Evolutionary conservation across 495 filamentous ascomycete genomes (phyloP), one percentile per base, ranked within the genome.

Genomic region (Penicillium mononematosum): DNA sequence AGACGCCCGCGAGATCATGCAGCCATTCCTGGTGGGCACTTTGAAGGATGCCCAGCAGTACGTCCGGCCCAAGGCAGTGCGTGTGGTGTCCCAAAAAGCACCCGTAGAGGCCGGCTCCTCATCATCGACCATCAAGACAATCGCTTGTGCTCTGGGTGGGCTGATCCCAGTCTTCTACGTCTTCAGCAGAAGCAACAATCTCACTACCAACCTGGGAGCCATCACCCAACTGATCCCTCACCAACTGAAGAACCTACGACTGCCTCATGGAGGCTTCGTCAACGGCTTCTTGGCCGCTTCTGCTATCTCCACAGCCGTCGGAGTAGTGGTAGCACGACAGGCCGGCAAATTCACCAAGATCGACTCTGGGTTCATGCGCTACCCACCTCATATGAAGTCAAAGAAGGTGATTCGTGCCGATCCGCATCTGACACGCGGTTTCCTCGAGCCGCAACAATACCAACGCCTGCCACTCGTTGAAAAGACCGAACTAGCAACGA

Each of bases 391-490:
- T 41, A 66, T 73, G 49, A 74, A 74, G 52, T 47, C 64, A 8
- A 61, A 64, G 17, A 59, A 55, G 25, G 49, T 69, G 17, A 46
- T 63, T 20, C 70, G 71, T 29, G 48, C 45, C 16, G 70, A 71
- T 31, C 71, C 70, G n/a, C 72, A 74, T 46, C 58, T 69, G 29
- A 54, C 53, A 39, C 65, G 59, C 24, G 71, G 73, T 12, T 78
- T 75, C 62, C 78, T 82, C 32, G 64, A 78, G 12, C 71, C 79
- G 0, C 69, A 78, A 46, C 64, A 73, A 52, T 83, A 76, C 58
- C 75, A 72, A 50, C 57, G 58, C 12, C 69, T 84, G 17, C 72
- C 73, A 9, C 68, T 82, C 1, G 63, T 80, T 3, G 56, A 65
- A 36, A 83, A 83, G 53, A 63, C 68, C 4, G 50, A 58, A 4